phyloP scores from a whole-genome alignment of 306 rosid genomes.

The Ammopiptanthus mongolicus region DNA sequence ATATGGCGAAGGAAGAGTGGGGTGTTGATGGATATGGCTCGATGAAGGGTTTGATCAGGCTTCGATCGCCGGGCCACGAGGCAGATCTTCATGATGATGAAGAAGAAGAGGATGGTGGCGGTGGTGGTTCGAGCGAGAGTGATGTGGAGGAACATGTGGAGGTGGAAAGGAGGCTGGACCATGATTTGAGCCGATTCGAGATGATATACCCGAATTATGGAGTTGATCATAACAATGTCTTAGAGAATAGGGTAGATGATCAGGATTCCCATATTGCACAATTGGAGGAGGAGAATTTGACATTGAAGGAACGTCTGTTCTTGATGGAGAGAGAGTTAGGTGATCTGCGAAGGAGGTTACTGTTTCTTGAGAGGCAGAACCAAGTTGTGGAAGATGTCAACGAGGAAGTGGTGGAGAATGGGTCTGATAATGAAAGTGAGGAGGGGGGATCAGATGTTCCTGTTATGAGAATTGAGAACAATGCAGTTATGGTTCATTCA shows the following conservation, averaged over 20 bases:
- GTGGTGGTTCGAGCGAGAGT: constrained; percentile 79
- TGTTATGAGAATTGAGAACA: constrained; percentile 36
- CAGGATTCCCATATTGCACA: constrained; percentile 91
- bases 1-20: constrained; percentile 95
- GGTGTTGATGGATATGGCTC: constrained; percentile 98
- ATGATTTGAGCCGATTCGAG: constrained; percentile 91
- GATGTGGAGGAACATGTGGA: constrained; percentile 89
- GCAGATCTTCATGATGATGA: constrained; percentile 46
- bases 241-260: constrained; percentile 91
- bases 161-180: constrained; percentile 88
- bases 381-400: constrained; percentile 50
- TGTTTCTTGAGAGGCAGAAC: constrained; percentile 48
- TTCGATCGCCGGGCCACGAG: constrained; percentile 62
- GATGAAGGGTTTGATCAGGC: constrained; percentile 90
- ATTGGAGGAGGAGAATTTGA: constrained; percentile 89
- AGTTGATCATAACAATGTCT: constrained; percentile 62
- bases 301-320: constrained; percentile 83
- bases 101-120: constrained; percentile 44
- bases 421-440: constrained; percentile 45
- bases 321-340: constrained; percentile 80
- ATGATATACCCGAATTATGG: constrained; percentile 86
- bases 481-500: constrained; percentile 41
- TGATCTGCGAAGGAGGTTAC: constrained; percentile 71
- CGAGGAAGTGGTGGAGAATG: constrained; percentile 57
- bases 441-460: constrained; percentile 48